Base-by-base conservation (phyloP, 805 yeast species). In the Candida saitoana region DNA sequence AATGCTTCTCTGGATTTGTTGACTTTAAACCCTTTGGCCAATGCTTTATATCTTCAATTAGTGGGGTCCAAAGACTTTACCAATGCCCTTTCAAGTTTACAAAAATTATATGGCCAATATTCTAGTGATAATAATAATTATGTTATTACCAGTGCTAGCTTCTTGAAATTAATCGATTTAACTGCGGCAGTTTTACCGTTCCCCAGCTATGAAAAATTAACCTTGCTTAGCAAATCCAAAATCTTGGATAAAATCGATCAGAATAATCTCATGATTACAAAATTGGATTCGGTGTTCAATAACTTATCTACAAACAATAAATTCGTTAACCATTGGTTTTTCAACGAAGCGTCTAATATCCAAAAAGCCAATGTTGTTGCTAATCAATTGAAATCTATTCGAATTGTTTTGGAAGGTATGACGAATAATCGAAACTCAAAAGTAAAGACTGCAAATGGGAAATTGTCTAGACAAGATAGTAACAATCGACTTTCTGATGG, bases 1-100 rank as follows among this genome's bases (percentile, higher is more conserved):
- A 49, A 60, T 29, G 35, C 40, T 3, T 24, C 43, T 3, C 20
- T 34, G 18, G 62, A 65, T 42, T 60, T 81, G 11, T 54, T 79
- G 17, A 64, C 76, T 2, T 59, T 82, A 16, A 72, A 82, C 8
- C 89, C 89, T 0, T 57, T 82, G 40, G 78, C 85, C 0, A 74
- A 74, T 47, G 71, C 81, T 0, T 60, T 82, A n/a, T 74, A 69
- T 48, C 55, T 76, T 36, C 86, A 80, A 53, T 63, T 82, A 40
- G 69, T 70, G 2, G 73, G 71, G 2, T 68, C 74, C 31, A 67
- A 63, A 29, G 76, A 71, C 40, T 76, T 75, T 44, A 60, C 65
- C 15, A 63, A 62, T 31, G 75, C 80, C 0, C 73, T 74, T 56
- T 44, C 52, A 3, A 64, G 69, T 34, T 55, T 73, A 38, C 71